Evolutionary conservation across 176 grass and related monocot species (phyloP), one percentile per base, ranked within the genome.

Genomic region (Calamus simplicifolius): DNA sequence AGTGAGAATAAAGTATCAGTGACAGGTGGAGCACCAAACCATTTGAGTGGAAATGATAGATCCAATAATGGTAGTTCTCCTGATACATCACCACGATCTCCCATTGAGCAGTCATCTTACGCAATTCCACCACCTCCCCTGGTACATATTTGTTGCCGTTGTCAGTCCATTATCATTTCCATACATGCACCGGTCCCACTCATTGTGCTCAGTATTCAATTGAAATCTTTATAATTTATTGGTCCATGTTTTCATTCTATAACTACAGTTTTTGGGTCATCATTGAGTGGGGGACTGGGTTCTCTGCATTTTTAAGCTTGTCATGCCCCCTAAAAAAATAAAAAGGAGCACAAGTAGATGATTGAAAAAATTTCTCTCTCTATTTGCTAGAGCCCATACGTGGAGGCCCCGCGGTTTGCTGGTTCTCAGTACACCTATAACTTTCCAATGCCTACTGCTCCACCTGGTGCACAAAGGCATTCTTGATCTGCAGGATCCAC

Each of bases 361-460:
- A 57, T 57, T 26, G 4, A 48, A 12, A 43, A 64, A 65, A 58
- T 8, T 29, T 25, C 48, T 50, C 25, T 43, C 58, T 56, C 79
- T 29, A 52, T 77, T 26, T 82, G 48, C 58, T 57, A 98, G 93
- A 98, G 87, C 64, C 93, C 93, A 26, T 98, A 98, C 57, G 93
- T 98, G 73, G 84, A 98, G 76, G 84, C 84, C 2, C 93, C 93
- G 55, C 84, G 56, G 62, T 85, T 92, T 29, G 77, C 58, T 0
- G 87, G 76, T 82, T 29, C 76, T 72, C 63, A 71, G 19, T 95
- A 27, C 55, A 52, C 72, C 0, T 75, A 73, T 26, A 71, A 79
- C 71, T 89, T 98, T 4, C 93, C 93, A 4, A 98, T 92, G 81
- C 93, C 93, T 35, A 85, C 79, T 5, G 79, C 93, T 61, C 93